A percentile compares a stretch with the other conserved stretches of the same genome.
Evolutionary conservation across 2,329 filamentous ascomycete species (phyloP).

Genomic region (Cylindrodendrum hubeiense): DNA sequence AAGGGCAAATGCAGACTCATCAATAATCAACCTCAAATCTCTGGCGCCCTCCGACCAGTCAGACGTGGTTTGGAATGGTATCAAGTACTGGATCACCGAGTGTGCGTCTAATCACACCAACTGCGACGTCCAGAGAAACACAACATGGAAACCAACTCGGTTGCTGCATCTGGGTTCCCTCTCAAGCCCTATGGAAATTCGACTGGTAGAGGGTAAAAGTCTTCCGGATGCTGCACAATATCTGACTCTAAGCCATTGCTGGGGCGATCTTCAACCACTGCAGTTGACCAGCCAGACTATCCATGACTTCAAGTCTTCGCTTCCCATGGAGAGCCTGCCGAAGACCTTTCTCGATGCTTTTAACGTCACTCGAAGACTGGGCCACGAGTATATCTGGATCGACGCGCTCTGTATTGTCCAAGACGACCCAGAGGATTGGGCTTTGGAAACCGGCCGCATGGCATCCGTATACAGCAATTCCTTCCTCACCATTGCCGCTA

Average conservation of each 20-base stretch:
- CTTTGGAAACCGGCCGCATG: slow-evolving; percentile 12
- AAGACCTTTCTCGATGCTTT: slow-evolving; percentile 21
- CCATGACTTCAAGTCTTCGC: background rate
- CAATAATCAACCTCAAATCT: background rate
- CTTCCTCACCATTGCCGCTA: slow-evolving; percentile 20
- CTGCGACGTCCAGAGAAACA: background rate
- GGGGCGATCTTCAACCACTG: background rate
- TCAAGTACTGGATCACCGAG: slow-evolving; percentile 16
- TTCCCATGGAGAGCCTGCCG: background rate
- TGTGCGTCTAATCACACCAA: background rate
- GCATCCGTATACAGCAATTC: slow-evolving; percentile 11
- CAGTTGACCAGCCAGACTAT: slow-evolving; percentile 14
- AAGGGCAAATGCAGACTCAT: background rate
- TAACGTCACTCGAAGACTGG: background rate
- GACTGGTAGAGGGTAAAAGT: background rate
- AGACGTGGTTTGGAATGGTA: background rate
- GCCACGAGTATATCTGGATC: slow-evolving; percentile 31
- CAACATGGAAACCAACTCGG: slow-evolving; percentile 14
- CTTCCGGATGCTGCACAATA: slow-evolving; percentile 1
- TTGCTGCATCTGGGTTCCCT: background rate
- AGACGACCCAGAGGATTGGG: slow-evolving; percentile 28
- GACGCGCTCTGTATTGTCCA: slow-evolving; percentile 33
- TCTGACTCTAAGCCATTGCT: slow-evolving; percentile 18
- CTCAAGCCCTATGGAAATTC: background rate
- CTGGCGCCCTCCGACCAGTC: slow-evolving; percentile 5